Conservation (phyloP, 2,329 filamentous ascomycete genomes). For the Apiospora marii region DNA sequence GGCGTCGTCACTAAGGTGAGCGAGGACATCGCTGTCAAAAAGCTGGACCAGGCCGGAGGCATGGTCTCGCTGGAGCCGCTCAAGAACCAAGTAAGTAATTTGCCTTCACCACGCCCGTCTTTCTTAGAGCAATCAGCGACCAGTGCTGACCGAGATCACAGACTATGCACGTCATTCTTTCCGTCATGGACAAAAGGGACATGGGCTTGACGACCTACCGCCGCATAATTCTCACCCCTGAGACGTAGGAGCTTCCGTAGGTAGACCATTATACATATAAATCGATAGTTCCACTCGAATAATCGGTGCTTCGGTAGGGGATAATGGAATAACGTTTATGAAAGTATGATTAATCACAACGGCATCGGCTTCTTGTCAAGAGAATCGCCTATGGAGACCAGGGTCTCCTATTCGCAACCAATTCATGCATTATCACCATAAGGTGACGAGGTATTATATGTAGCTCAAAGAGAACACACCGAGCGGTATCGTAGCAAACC, state of each 20-base stretch:
- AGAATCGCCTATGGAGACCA: too few species aligned
- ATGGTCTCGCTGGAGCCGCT: conserved; percentile 30
- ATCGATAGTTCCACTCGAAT: too few species aligned
- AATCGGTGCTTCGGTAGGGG: too few species aligned
- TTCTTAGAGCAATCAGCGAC: background rate
- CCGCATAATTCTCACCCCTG: conserved; percentile 27
- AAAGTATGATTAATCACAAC: too few species aligned
- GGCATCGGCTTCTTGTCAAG: too few species aligned
- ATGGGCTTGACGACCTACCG: conserved; percentile 28
- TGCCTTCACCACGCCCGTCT: background rate
- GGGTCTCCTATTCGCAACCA: too few species aligned
- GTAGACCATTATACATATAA: background rate
- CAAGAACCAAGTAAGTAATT: conserved; percentile 25
- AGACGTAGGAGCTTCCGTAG: background rate
- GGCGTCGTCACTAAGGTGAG: conserved; percentile 25
- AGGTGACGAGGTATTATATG: too few species aligned
- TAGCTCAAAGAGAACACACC: too few species aligned
- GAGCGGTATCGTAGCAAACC: too few species aligned
- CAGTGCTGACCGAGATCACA: background rate
- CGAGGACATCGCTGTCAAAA: conserved; percentile 21
- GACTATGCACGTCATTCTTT: conserved; percentile 29
- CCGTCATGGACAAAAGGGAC: conserved; percentile 23
- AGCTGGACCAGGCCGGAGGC: conserved; percentile 33
- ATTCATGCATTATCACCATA: too few species aligned
- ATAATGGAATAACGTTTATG: too few species aligned